Evolutionary conservation across 2,329 filamentous ascomycete genomes (phyloP).

Genomic region (Exophiala lecanii-corni): DNA sequence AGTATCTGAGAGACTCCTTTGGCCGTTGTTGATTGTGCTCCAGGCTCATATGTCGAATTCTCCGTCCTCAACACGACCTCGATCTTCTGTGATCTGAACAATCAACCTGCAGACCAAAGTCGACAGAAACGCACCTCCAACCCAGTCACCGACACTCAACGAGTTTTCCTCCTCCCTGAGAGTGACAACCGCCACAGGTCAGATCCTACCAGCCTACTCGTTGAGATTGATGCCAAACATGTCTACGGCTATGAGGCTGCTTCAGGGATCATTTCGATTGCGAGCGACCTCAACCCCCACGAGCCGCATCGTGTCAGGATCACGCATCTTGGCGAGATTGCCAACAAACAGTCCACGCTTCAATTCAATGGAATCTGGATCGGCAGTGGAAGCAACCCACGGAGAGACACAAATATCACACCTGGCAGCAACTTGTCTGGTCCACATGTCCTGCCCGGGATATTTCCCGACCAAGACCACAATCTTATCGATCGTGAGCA

Average conservation of each 20-base stretch:
- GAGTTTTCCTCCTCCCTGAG: constrained; percentile 1
- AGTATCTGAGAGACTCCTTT: too few species aligned
- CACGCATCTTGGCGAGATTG: constrained; percentile 9
- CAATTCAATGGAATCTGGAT: constrained; percentile 31
- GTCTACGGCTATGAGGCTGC: constrained; percentile 5
- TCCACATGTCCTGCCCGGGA: constrained; percentile 15
- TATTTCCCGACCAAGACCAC: constrained; percentile 4
- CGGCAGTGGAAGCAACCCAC: too few species aligned
- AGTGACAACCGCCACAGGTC: neutral
- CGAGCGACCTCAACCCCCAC: constrained; percentile 20
- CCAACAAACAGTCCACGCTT: constrained; percentile 22
- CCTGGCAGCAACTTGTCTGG: constrained; percentile 17
- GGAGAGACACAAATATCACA: constrained; percentile 20
- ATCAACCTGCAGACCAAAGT: neutral
- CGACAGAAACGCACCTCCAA: neutral
- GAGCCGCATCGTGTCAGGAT: constrained; percentile 26
- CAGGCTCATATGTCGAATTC: constrained; percentile 21
- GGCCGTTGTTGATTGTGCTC: too few species aligned
- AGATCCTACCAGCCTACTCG: constrained; percentile 8
- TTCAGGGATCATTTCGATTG: constrained; percentile 20
- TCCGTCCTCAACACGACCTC: constrained; percentile 13
- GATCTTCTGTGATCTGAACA: constrained; percentile 13
- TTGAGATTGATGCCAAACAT: constrained; percentile 7
- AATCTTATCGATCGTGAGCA: too few species aligned
- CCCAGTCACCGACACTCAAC: neutral